Evolutionary conservation across 2,329 filamentous ascomycete species (phyloP).

Genomic region (Alternaria tenuissima): DNA sequence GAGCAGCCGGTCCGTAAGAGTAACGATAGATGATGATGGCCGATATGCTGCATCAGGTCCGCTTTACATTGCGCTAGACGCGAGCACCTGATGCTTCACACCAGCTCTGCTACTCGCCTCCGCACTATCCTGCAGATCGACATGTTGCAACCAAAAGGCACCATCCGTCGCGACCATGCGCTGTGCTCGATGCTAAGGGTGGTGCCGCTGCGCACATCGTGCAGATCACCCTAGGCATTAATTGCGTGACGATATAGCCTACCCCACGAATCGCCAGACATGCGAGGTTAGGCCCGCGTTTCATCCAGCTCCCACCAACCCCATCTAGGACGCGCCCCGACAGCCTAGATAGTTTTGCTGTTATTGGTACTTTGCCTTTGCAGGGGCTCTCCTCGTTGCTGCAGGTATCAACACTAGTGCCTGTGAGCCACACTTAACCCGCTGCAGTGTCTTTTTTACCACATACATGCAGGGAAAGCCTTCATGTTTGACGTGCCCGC

Average conservation of each 20-base stretch:
- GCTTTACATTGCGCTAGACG: conserved; percentile 18
- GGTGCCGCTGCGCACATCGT: conserved; percentile 35
- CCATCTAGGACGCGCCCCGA: conserved; percentile 45
- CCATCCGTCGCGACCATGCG: conserved; percentile 17
- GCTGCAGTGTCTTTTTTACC: conserved; percentile 40
- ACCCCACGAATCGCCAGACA: conserved; percentile 53
- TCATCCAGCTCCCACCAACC: conserved; percentile 46
- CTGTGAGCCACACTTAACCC: conserved; percentile 50
- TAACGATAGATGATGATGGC: conserved; percentile 4
- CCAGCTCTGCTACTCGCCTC: conserved; percentile 15
- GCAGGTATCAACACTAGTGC: conserved; percentile 49
- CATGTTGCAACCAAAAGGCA: conserved; percentile 17
- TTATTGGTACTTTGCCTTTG: conserved; percentile 41
- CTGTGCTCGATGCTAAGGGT: conserved; percentile 21
- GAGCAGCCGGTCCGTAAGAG: conserved; percentile 9
- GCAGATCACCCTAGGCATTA: conserved; percentile 40
- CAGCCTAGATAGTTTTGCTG: conserved; percentile 46
- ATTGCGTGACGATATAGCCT: conserved; percentile 35
- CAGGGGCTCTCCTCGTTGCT: conserved; percentile 43
- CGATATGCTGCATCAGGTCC: conserved; percentile 19
- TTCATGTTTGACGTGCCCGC: conserved; percentile 53
- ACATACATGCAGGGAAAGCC: conserved; percentile 51
- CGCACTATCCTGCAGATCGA: conserved; percentile 27
- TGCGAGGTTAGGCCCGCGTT: conserved; percentile 49
- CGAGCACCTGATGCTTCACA: conserved; percentile 4